Evolutionary conservation across 768 basidiomycete genomes (phyloP), one percentile per base, ranked within the genome.

Genomic region (Pulveroboletus sp.): DNA sequence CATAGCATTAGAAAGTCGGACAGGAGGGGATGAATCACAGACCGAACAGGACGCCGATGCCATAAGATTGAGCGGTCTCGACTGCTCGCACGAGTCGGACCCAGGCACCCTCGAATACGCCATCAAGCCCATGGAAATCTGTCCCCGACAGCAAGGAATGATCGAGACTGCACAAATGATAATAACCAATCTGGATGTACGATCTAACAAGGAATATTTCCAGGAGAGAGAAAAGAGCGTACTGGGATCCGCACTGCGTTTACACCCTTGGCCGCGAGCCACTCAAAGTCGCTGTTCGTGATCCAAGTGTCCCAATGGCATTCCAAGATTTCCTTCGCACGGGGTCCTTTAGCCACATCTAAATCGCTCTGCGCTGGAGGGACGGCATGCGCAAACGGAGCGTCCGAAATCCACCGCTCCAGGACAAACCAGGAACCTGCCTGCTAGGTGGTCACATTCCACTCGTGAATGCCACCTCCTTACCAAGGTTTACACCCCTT

Each of bases 401-500:
- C 41, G 2, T 80, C 77, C 13, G 79, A 63, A 32, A 91, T 87
- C 89, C 89, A 91, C 29, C 78, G 71, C 65, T 91, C 89, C 16
- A 88, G 76, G 4, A 86, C 82, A 54, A 91, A 90, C 86, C 85
- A 88, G 7, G 79, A 83, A 1, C 86, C 85, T 88, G 51, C 23
- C 19, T 8, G 23, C 47, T 45, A 12, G 34, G 43, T 59, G 52
- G 56, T 54, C 50, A 37, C 27, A 39, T 34, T 42, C 39, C 29
- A 36, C 13, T 23, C 8, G 31, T 48, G 53, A 27, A 42, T 50
- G 24, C 34, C 26, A 17, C 20, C 44, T 24, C 48, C 52, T 63
- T 63, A 83, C 89, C 89, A 10, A 92, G 77, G 64, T 92, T 92
- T 6, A 90, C 82, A n/a, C 89, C 89, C 45, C 82, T 76, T 58